These are phyloP conservation scores for Lepidium aucheri DNA, from an alignment of 345 rosid genomes.

Conservation along the genomic window DNA sequence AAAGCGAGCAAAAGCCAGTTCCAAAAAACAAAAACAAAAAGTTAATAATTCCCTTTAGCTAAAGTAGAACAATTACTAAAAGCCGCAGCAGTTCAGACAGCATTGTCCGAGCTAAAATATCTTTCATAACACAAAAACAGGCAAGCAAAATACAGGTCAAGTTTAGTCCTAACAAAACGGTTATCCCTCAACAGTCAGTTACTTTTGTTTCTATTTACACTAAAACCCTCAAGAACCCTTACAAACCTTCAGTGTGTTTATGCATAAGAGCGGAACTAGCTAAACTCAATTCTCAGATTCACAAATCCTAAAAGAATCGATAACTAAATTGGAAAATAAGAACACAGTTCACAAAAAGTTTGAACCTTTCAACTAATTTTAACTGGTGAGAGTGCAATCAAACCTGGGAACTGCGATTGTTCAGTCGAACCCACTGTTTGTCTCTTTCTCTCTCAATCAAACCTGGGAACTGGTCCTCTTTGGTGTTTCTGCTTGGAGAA, in stretches of 20 bases:
- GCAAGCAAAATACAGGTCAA: background rate
- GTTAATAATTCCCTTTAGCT: background rate
- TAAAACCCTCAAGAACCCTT: background rate
- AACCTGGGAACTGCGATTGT: conserved; percentile 8
- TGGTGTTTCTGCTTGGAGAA: background rate
- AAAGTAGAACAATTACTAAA: background rate
- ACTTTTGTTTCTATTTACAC: too few relatives aligned
- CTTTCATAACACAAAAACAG: background rate
- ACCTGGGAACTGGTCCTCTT: background rate
- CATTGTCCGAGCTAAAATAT: too few relatives aligned
- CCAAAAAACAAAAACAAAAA: background rate
- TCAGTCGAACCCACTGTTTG: background rate
- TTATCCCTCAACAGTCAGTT: too few relatives aligned
- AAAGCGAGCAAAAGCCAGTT: background rate
- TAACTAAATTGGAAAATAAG: background rate
- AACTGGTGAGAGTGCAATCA: background rate
- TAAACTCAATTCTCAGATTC: background rate
- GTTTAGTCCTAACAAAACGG: background rate
- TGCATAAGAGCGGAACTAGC: background rate
- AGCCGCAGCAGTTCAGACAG: background rate
- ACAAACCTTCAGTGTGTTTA: background rate
- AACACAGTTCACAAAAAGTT: background rate
- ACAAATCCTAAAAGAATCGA: background rate
- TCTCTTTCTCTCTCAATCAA: background rate
- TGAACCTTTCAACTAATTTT: background rate